Evolutionary conservation across 148 eudicot genomes (phyloP), one percentile per base, ranked within the genome.

Genomic region (Chenopodium berlandieri): DNA sequence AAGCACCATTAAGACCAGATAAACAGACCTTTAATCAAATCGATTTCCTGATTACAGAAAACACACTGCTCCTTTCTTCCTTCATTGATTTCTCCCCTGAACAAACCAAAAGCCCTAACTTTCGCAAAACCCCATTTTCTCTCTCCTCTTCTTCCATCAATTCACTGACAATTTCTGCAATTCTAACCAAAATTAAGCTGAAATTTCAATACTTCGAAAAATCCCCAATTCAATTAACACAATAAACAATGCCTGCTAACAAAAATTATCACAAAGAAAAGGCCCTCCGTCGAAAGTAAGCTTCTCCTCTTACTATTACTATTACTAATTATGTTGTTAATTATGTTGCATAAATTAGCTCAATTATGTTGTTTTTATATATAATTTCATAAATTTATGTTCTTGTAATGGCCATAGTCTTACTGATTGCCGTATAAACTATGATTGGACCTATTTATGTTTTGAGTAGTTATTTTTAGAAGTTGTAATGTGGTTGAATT

Each of bases 241-340:
- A 71, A 5, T 23, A 22, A 47, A 23, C 58, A 75, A 87, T 87
- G 89, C 89, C 87, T 31, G 78, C 89, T 25, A 87, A 87, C 77
- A 87, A 87, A 65, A 81, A 81, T 23, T 73, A 78, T 64, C 81
- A 85, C 89, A 87, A 87, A 48, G 89, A 87, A 62, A 80, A 77
- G 72, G 76, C 84, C 4, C 82, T 80, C 44, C 87, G 84, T 75
- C 89, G 85, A 71, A 87, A 87, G 89, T 87, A 82, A 78, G 82
- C 50, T 37, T 14, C 56, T 54, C 54, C 7, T 56, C 25, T 70
- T 62, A 60, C 40, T 63, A 9, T 12, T 58, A n/a, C 44, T 58
- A 4, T 14, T 40, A 40, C 44, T 40, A 6, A 40, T 40, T 71
- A 2, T 1, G 22, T 22, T 3, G 10, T 2, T 72, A 72, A 14